A percentile compares a stretch with the other conserved stretches of the same genome.
Evolutionary conservation across 805 yeast genomes (phyloP).

Genomic region (Candida easanensis): DNA sequence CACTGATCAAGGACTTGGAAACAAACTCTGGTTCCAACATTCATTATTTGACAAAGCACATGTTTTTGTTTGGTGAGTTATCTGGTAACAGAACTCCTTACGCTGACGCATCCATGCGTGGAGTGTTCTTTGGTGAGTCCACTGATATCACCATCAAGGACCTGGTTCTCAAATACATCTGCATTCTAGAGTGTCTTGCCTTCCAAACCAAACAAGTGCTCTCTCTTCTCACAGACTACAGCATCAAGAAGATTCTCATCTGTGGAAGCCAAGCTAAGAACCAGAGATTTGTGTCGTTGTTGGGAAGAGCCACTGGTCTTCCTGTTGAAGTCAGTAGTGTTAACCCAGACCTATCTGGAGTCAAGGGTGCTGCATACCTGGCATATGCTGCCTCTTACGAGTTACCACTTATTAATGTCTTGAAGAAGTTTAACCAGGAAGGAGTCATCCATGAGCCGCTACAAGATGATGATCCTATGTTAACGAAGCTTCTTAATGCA

Average conservation of each 20-base stretch:
- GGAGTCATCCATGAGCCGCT: slow-evolving; percentile 1
- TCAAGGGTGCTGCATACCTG: slow-evolving; percentile 28
- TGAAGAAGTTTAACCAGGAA: slow-evolving; percentile 9
- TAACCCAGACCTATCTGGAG: slow-evolving; percentile 27
- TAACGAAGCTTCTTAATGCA: slow-evolving; percentile 22
- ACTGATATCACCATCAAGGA: slow-evolving; percentile 32
- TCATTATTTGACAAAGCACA: slow-evolving; percentile 32
- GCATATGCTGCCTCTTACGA: slow-evolving; percentile 17
- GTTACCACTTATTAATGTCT: slow-evolving; percentile 13
- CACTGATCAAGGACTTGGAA: slow-evolving; percentile 18
- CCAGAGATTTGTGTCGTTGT: slow-evolving; percentile 34
- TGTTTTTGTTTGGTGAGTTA: slow-evolving; percentile 52
- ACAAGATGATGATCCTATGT: slow-evolving; percentile 4
- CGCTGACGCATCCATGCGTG: slow-evolving; percentile 47
- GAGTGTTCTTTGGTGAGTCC: slow-evolving; percentile 47
- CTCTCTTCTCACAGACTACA: slow-evolving; percentile 26
- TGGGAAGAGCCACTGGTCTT: slow-evolving; percentile 27
- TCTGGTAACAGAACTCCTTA: slow-evolving; percentile 59
- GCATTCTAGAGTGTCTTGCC: slow-evolving; percentile 47
- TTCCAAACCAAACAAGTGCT: slow-evolving; percentile 47
- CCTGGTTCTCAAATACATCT: slow-evolving; percentile 41
- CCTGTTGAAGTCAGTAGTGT: slow-evolving; percentile 20
- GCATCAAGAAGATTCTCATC: slow-evolving; percentile 35
- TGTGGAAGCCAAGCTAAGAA: slow-evolving; percentile 57
- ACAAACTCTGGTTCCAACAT: slow-evolving; percentile 14